phyloP scores from a whole-genome alignment of 1,139 yeast genomes.

The Kodamaea suecica region DNA sequence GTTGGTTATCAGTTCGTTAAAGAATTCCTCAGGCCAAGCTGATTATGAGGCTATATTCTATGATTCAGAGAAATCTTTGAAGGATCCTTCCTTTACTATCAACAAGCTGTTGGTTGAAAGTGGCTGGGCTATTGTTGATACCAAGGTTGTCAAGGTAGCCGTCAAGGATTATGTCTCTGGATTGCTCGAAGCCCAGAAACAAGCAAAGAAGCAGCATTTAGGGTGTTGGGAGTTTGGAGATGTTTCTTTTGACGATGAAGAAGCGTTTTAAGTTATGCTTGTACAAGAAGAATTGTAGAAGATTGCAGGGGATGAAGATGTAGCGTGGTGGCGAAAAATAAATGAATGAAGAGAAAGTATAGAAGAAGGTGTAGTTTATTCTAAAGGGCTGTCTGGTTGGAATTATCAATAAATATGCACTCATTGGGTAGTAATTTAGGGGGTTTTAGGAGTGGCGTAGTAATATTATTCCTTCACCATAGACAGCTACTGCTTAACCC shows the following conservation, averaged over 20 bases:
- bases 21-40: slow-evolving; percentile 32
- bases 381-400: no score
- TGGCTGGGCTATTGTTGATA: slow-evolving; percentile 65
- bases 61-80: slow-evolving; percentile 56
- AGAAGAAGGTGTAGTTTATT: no score
- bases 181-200: slow-evolving; percentile 40
- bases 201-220: slow-evolving; percentile 51
- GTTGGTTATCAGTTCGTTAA: slow-evolving; percentile 54
- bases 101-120: slow-evolving; percentile 59
- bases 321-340: background rate
- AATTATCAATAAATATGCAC: no score
- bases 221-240: slow-evolving; percentile 89
- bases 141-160: slow-evolving; percentile 29
- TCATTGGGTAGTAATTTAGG: no score
- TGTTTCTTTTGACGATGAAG: slow-evolving; percentile 59
- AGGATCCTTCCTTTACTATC: slow-evolving; percentile 58
- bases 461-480: no score
- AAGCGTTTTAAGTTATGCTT: no score
- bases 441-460: no score
- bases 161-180: slow-evolving; percentile 37
- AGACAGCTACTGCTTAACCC: no score
- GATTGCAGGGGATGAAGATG: no score
- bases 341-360: no score
- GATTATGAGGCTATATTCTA: slow-evolving; percentile 55
- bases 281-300: no score